These are phyloP conservation scores for Trebouxia sp. DNA, from an alignment of 139 green algal genomes.

Conservation along the genomic window DNA sequence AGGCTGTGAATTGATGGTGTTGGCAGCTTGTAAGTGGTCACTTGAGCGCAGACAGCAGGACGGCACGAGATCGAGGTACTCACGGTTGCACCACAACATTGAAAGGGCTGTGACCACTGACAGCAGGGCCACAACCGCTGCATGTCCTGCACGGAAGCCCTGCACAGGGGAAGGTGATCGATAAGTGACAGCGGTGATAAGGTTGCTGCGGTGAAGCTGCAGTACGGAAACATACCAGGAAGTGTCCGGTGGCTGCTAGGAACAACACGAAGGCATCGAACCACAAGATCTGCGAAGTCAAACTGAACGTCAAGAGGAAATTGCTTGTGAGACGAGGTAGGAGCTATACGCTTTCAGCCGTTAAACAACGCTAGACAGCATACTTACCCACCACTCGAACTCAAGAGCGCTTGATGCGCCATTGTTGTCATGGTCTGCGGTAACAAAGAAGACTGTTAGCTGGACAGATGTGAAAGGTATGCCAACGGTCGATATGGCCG, in stretches of 20 bases:
- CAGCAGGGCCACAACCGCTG: background rate
- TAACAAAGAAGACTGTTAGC: background rate
- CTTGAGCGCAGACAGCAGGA: too few relatives aligned
- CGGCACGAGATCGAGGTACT: background rate
- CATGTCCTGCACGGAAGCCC: background rate
- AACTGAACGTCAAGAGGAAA: background rate
- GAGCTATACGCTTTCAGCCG: too few relatives aligned
- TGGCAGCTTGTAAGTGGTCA: too few relatives aligned
- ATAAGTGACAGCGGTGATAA: too few relatives aligned
- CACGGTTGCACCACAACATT: conserved; percentile 5
- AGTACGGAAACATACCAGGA: too few relatives aligned
- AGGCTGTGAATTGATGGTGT: too few relatives aligned
- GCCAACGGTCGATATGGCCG: background rate
- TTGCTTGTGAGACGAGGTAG: too few relatives aligned
- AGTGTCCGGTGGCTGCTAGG: conserved; percentile 1
- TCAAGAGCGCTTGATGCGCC: background rate
- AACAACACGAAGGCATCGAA: conserved; percentile 11
- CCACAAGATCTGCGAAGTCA: background rate
- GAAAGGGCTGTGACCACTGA: conserved; percentile 1
- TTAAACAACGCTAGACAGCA: background rate
- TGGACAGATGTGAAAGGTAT: too few relatives aligned
- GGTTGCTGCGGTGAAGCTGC: too few relatives aligned
- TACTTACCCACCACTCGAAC: conserved; percentile 25
- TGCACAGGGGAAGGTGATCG: too few relatives aligned
- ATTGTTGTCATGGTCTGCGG: background rate